Conservation (phyloP, 2,329 filamentous ascomycete genomes). For the Nemania sp. region DNA sequence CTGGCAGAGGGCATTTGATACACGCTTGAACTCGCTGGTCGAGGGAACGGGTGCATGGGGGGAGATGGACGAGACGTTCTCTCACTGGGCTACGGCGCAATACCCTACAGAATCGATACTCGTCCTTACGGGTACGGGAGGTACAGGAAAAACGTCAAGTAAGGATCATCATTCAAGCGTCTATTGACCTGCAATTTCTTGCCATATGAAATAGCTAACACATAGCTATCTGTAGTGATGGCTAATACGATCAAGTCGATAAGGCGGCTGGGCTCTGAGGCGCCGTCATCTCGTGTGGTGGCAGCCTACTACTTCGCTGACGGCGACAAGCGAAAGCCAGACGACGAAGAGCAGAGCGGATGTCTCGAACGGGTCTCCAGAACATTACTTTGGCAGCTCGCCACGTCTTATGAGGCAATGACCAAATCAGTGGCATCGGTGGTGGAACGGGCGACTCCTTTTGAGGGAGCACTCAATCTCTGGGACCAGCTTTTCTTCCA, state of each 20-base stretch:
- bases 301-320: conserved; percentile 40
- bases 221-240: conserved; percentile 27
- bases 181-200: not conserved
- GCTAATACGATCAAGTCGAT: conserved; percentile 39
- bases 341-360: conserved; percentile 35
- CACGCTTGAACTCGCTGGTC: conserved; percentile 38
- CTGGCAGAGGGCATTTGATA: conserved; percentile 41
- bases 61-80: conserved; percentile 28
- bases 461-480: conserved; percentile 38
- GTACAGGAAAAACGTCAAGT: conserved; percentile 42
- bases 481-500: conserved; percentile 41
- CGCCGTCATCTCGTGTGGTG: conserved; percentile 35
- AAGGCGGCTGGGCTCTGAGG: conserved; percentile 30
- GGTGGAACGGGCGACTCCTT: conserved; percentile 33
- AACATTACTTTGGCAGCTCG: conserved; percentile 42
- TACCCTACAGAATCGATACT: conserved; percentile 33
- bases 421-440: conserved; percentile 40
- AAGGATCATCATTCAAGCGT: not conserved
- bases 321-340: conserved; percentile 38
- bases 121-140: conserved; percentile 37
- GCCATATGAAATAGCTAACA: not conserved
- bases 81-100: conserved; percentile 32
- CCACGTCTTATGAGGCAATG: conserved; percentile 41
- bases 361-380: conserved; percentile 35
- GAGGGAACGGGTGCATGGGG: conserved; percentile 40